Base-by-base conservation (phyloP, 23 red algal genomes). In the Cyanidiococcus yangmingshanensis region DNA sequence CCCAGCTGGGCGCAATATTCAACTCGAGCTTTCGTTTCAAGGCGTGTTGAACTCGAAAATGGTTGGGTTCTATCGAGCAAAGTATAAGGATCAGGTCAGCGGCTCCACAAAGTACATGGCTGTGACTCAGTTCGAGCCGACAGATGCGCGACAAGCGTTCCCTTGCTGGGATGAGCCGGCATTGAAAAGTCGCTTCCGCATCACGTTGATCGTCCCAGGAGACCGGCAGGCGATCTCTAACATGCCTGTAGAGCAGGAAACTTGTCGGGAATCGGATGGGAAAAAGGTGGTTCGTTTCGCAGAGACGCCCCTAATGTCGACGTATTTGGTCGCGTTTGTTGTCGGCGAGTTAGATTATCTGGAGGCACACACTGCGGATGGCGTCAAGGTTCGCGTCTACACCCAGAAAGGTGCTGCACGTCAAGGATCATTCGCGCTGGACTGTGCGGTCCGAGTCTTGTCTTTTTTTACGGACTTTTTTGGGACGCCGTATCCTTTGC, bases 101-200 rank as follows among this genome's bases (percentile, higher is more conserved):
- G 78, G 78, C 32, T 35, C 59, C 16, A 41, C 40, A 34, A 24
- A 58, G 37, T 79, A 86, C 39, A 86, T 86, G 83, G 83, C 83
- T n/a, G 77, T 80, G 29, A 86, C 83, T 0, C 83, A 86, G 63
- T 86, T 86, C 75, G 83, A 86, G 35, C 67, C 83, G 40, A 86
- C 83, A 0, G 83, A 86, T 67, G 83, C 83, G 38, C 39, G 83
- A 18, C 59, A 57, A 75, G 83, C 83, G 1, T 86, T 86, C 57
- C 83, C 83, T 35, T 86, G 83, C 59, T 86, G 58, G 51, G 83
- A 86, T 40, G 83, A 86, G 76, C 83, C 83, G 7, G 37, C 58
- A 2, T 34, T 86, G 29, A 86, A 86, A 37, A 37, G 57, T n/a
- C n/a, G 1, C 3, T 86, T 86, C 77, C 51, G 54, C 39, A 67